Percentiles rank a stretch among this genome's conserved stretches.
phyloP scores from a whole-genome alignment of 2,329 filamentous ascomycete species.

The Thermomyces lanuginosus region DNA sequence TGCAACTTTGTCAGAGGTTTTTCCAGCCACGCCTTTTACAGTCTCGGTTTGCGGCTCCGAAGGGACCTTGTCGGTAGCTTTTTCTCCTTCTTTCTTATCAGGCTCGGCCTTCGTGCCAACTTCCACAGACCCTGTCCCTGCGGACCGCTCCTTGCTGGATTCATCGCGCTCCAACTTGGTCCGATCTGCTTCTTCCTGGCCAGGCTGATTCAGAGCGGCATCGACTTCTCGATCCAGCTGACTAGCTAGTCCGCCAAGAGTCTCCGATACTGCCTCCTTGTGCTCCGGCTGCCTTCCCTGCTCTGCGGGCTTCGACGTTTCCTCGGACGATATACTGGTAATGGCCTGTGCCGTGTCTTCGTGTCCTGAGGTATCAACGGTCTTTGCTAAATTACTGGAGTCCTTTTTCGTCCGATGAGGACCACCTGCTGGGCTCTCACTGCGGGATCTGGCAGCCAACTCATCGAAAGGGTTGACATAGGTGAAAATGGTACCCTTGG shows the following conservation, averaged over 20 bases:
- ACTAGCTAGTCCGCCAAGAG: constrained; percentile 48
- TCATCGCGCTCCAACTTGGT: constrained; percentile 20
- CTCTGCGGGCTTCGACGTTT: constrained; percentile 1
- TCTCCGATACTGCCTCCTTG: constrained; percentile 55
- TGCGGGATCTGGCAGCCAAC: constrained; percentile 37
- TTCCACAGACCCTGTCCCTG: constrained; percentile 15
- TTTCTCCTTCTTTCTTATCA: constrained; percentile 34
- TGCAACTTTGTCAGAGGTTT: constrained; percentile 39
- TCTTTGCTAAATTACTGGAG: constrained; percentile 3
- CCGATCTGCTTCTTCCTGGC: constrained; percentile 33
- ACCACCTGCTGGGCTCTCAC: constrained; percentile 25
- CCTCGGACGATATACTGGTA: too few relatives aligned
- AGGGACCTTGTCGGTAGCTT: constrained; percentile 37
- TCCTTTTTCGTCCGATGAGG: constrained; percentile 10
- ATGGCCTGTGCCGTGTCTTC: too few relatives aligned
- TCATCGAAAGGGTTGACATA: constrained; percentile 60
- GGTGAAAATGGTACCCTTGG: constrained; percentile 41
- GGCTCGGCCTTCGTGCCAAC: constrained; percentile 27
- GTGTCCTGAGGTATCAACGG: constrained; percentile 7
- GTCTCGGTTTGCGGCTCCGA: constrained; percentile 42
- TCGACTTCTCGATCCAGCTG: constrained; percentile 45
- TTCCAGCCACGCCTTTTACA: constrained; percentile 30
- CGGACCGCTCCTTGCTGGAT: constrained; percentile 20
- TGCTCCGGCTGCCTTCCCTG: constrained; percentile 11
- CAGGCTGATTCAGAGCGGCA: constrained; percentile 45